Conservation (phyloP, 371 early-diverging fungal genomes). For the Polyrhizophydium stewartii region DNA sequence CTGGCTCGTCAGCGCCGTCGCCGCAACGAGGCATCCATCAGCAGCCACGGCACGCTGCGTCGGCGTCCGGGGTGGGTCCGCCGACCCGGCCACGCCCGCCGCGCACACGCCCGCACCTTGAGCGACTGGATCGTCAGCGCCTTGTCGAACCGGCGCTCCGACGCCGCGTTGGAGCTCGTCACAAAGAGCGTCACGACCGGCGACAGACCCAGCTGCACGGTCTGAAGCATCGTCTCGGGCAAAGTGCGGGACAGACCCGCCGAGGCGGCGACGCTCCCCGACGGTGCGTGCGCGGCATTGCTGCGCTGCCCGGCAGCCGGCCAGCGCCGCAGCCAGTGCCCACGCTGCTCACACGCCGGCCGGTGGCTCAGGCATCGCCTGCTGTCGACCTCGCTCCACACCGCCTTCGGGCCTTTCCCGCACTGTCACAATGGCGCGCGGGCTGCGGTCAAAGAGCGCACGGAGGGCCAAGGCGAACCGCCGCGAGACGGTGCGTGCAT, state of each 20-base stretch:
- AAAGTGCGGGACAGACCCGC: not conserved
- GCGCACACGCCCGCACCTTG: constrained; percentile 35
- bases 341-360: no score
- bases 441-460: not conserved
- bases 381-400: no score
- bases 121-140: constrained; percentile 63
- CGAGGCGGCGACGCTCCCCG: not conserved
- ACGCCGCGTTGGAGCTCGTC: constrained; percentile 58
- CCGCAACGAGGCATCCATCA: no score
- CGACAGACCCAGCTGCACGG: not conserved
- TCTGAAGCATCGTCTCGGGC: not conserved
- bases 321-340: no score
- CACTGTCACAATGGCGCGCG: not conserved
- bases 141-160: constrained; percentile 79
- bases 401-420: no score
- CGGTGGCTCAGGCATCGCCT: no score
- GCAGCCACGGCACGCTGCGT: not conserved
- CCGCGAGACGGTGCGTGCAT: not conserved
- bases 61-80: not conserved
- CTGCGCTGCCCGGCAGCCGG: no score
- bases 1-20: no score
- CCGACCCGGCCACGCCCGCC: not conserved
- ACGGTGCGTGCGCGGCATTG: no score
- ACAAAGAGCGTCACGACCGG: constrained; percentile 71
- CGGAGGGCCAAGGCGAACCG: not conserved